These are phyloP conservation scores for Sphagnum fallax DNA, from an alignment of 228 moss, liverwort and hornwort species.

Conservation along the genomic window DNA sequence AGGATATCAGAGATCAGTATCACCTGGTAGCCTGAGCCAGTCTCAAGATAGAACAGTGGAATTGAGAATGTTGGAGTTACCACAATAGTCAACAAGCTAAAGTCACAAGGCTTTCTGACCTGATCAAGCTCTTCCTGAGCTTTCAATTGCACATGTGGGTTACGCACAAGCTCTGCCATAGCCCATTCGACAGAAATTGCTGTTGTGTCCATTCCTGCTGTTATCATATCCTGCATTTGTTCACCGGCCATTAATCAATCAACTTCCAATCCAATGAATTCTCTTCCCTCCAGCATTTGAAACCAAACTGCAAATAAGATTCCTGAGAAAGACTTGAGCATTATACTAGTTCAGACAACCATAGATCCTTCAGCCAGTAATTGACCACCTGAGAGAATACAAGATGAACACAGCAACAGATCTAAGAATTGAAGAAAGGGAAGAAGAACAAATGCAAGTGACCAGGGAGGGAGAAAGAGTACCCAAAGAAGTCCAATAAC, in stretches of 20 bases:
- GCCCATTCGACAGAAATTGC: slow-evolving; percentile 98
- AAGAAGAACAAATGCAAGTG: too few species aligned
- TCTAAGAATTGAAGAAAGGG: too few species aligned
- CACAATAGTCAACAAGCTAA: too few species aligned
- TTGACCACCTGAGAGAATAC: too few species aligned
- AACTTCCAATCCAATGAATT: background rate
- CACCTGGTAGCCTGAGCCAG: too few species aligned
- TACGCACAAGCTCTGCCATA: slow-evolving; percentile 83
- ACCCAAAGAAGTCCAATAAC: slow-evolving; percentile 96
- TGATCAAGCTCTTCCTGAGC: slow-evolving; percentile 93
- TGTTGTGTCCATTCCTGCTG: slow-evolving; percentile 97
- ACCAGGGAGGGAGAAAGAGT: background rate
- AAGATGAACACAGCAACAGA: too few species aligned
- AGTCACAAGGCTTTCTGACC: slow-evolving; percentile 7
- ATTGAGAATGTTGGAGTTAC: too few species aligned
- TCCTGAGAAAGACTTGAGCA: too few species aligned
- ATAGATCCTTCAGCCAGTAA: too few species aligned
- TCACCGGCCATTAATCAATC: background rate
- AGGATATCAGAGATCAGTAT: background rate
- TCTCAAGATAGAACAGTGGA: too few species aligned
- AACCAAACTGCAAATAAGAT: too few species aligned
- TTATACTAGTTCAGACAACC: too few species aligned
- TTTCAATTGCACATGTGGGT: slow-evolving; percentile 74
- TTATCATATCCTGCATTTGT: slow-evolving; percentile 83
- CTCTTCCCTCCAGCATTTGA: background rate